phyloP scores from a whole-genome alignment of 2,329 filamentous ascomycete genomes.

The Hypoxylon sp. region DNA sequence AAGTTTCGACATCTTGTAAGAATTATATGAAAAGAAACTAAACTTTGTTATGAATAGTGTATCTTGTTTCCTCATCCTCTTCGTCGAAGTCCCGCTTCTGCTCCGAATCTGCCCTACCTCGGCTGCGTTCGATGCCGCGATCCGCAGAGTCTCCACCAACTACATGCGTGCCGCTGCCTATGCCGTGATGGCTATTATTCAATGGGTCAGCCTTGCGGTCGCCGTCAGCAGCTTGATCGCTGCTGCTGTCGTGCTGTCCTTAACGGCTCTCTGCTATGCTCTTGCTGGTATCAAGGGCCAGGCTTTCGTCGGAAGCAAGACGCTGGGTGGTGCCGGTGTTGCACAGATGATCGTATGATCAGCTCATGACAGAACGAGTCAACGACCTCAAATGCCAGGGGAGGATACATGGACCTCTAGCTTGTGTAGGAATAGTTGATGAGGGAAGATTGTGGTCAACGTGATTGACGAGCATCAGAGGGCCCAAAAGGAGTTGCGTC shows the following conservation, averaged over 20 bases:
- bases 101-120: slow-evolving; percentile 98
- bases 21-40: slow-evolving; percentile 17
- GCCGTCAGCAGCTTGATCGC: slow-evolving; percentile 82
- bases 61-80: slow-evolving; percentile 81
- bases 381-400: slow-evolving; percentile 13
- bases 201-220: slow-evolving; percentile 84
- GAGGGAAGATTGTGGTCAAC: slow-evolving; percentile 10
- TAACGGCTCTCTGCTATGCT: slow-evolving; percentile 85
- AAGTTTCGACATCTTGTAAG: slow-evolving; percentile 52
- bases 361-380: slow-evolving; percentile 2
- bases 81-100: slow-evolving; percentile 92
- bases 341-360: slow-evolving; percentile 96
- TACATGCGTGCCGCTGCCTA: slow-evolving; percentile 96
- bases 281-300: slow-evolving; percentile 86
- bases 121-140: slow-evolving; percentile 85
- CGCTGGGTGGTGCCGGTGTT: slow-evolving; percentile 90
- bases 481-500: slow-evolving; percentile 34
- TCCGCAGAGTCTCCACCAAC: slow-evolving; percentile 94
- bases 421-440: slow-evolving; percentile 21
- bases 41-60: slow-evolving; percentile 62
- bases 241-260: slow-evolving; percentile 82
- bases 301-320: slow-evolving; percentile 93
- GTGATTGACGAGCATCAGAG: slow-evolving; percentile 33
- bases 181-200: slow-evolving; percentile 80
- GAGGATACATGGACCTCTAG: slow-evolving; percentile 13